A percentile compares a stretch with the other conserved stretches of the same genome.
Conservation (phyloP, 2,329 filamentous ascomycete genomes). For the Lizonia empirigonia region DNA sequence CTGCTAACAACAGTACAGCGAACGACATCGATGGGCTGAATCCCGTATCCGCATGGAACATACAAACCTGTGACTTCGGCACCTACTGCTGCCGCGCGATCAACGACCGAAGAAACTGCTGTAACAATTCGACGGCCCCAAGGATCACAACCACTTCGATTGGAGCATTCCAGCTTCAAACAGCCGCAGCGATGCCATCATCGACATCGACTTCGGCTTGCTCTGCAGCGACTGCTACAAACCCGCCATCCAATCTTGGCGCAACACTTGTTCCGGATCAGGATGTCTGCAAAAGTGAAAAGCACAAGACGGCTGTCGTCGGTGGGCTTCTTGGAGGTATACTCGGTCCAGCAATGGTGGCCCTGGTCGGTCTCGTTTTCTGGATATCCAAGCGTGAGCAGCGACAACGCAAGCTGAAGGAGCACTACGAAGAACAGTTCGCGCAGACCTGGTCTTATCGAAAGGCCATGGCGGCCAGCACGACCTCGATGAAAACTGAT, state of each 20-base stretch:
- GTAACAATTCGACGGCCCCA: conserved; percentile 34
- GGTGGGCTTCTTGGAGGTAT: conserved; percentile 34
- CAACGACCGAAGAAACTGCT: conserved; percentile 36
- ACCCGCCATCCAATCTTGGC: conserved; percentile 3
- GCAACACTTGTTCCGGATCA: conserved; percentile 7
- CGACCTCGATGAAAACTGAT: conserved; percentile 7
- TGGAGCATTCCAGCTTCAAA: conserved; percentile 30
- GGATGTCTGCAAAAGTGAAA: conserved; percentile 24
- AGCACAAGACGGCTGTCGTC: conserved; percentile 29
- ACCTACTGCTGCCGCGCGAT: conserved; percentile 42
- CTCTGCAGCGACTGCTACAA: conserved; percentile 11
- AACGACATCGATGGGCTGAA: conserved; percentile 22
- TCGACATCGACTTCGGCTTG: conserved; percentile 8
- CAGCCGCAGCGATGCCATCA: conserved; percentile 12
- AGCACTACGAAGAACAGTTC: conserved; percentile 44
- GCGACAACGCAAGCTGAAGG: conserved; percentile 39
- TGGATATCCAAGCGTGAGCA: conserved; percentile 41
- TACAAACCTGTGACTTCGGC: conserved; percentile 45
- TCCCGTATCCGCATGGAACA: conserved; percentile 37
- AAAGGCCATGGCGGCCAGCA: conserved; percentile 26
- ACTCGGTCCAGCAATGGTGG: conserved; percentile 30
- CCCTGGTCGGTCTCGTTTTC: conserved; percentile 19
- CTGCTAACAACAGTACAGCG: conserved; percentile 4
- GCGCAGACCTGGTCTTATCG: conserved; percentile 35
- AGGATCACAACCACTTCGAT: conserved; percentile 29